Evolutionary conservation across 345 rosid species (phyloP).

Genomic region (Syzygium aromaticum): DNA sequence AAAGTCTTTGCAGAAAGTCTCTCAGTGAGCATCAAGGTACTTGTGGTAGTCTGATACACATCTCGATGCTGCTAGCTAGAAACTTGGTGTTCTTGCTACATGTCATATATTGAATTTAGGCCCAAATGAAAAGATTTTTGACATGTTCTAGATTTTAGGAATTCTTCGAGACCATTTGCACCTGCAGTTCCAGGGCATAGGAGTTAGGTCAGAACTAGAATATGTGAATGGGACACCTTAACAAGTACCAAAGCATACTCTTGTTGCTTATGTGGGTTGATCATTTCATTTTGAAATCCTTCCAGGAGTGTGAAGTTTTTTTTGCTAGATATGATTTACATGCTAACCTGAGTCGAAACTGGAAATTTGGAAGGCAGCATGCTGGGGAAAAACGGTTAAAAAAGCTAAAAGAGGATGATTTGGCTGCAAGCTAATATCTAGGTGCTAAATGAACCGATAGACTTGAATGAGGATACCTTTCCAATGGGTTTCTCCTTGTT

Average conservation of each 20-base stretch:
- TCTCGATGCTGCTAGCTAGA: not conserved
- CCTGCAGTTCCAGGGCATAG: not conserved
- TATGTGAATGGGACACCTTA: not conserved
- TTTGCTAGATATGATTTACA: not conserved
- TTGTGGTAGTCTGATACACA: not conserved
- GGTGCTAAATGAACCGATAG: not conserved
- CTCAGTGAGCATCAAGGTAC: not conserved
- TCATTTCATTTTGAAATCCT: not conserved
- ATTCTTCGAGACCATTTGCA: not conserved
- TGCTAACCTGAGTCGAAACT: not conserved
- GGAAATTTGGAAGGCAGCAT: not conserved
- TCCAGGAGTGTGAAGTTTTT: not conserved
- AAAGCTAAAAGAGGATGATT: not conserved
- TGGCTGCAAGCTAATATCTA: not conserved
- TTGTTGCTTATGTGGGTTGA: not conserved
- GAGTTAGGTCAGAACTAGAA: not conserved
- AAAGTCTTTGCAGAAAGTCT: not conserved
- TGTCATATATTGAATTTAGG: not conserved
- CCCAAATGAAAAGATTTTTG: not conserved
- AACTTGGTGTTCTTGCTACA: not conserved
- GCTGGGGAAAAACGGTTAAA: not conserved
- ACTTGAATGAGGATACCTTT: not conserved
- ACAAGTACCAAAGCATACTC: not conserved
- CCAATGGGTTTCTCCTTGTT: not conserved
- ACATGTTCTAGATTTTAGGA: not conserved